Evolutionary conservation across 441 rosid species (phyloP).

Genomic region (Breynia disticha): DNA sequence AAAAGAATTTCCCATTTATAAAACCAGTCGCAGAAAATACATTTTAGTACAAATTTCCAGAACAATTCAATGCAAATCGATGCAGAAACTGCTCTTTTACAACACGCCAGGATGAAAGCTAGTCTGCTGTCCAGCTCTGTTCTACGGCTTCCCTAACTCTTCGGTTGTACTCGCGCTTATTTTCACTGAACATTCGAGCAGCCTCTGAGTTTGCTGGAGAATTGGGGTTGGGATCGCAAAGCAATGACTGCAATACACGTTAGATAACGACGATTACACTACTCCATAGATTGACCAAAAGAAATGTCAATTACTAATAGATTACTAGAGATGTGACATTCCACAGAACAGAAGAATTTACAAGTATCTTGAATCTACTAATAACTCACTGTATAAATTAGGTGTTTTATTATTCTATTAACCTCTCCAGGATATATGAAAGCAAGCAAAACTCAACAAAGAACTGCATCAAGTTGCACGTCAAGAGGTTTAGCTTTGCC

Average conservation of each 20-base stretch:
- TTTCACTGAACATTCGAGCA: conserved; percentile 49
- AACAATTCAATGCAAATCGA: conserved; percentile 12
- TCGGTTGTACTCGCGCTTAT: conserved; percentile 49
- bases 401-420: no score
- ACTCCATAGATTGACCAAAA: background rate
- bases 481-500: no score
- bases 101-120: background rate
- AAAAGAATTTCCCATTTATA: background rate
- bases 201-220: conserved; percentile 59
- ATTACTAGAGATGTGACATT: no score
- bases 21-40: background rate
- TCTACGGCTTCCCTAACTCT: conserved; percentile 51
- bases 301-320: background rate
- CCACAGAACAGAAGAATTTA: no score
- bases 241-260: conserved; percentile 31
- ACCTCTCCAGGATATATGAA: no score
- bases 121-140: conserved; percentile 61
- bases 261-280: background rate
- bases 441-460: no score
- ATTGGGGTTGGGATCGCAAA: conserved; percentile 57
- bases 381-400: no score
- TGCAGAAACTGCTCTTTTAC: conserved; percentile 15
- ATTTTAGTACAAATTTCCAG: conserved; percentile 7
- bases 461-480: no score
- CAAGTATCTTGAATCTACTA: no score